phyloP scores from a whole-genome alignment of 1,284 basidiomycete species.

The Salmacisia buchloeana region DNA sequence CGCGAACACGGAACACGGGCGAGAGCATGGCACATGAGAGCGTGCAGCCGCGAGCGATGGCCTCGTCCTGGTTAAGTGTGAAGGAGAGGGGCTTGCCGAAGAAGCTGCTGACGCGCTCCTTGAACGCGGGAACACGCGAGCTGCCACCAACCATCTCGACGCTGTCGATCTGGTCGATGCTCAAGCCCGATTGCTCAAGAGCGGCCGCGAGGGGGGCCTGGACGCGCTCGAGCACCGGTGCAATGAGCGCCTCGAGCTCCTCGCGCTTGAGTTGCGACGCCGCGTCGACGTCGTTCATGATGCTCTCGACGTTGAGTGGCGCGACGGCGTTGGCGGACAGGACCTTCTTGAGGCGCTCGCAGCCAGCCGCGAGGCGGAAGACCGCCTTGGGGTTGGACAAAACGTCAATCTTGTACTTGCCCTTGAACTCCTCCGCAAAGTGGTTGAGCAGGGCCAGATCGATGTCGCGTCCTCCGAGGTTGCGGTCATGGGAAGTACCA shows the following conservation, averaged over 20 bases:
- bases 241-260: slow-evolving; percentile 46
- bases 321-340: slow-evolving; percentile 49
- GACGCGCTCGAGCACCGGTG: slow-evolving; percentile 41
- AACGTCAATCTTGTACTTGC: slow-evolving; percentile 50
- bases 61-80: slow-evolving; percentile 50
- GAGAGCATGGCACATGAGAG: slow-evolving; percentile 49
- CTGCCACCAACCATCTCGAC: slow-evolving; percentile 49
- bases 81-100: slow-evolving; percentile 42
- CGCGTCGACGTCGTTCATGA: slow-evolving; percentile 50
- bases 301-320: slow-evolving; percentile 48
- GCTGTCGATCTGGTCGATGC: slow-evolving; percentile 46
- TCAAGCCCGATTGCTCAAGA: slow-evolving; percentile 42
- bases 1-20: slow-evolving; percentile 49
- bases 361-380: slow-evolving; percentile 48
- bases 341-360: slow-evolving; percentile 50
- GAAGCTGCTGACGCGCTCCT: slow-evolving; percentile 43
- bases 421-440: slow-evolving; percentile 50
- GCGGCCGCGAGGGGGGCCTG: slow-evolving; percentile 39
- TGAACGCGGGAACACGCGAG: slow-evolving; percentile 46
- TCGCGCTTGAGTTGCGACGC: slow-evolving; percentile 48
- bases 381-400: slow-evolving; percentile 48
- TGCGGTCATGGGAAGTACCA: slow-evolving; percentile 44
- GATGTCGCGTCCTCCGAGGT: slow-evolving; percentile 50
- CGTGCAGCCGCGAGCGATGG: slow-evolving; percentile 46
- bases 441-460: slow-evolving; percentile 48